Percentiles rank a stretch among this genome's conserved stretches.
Evolutionary conservation across 2,329 filamentous ascomycete genomes (phyloP).

Genomic region (Colletotrichum camelliae): DNA sequence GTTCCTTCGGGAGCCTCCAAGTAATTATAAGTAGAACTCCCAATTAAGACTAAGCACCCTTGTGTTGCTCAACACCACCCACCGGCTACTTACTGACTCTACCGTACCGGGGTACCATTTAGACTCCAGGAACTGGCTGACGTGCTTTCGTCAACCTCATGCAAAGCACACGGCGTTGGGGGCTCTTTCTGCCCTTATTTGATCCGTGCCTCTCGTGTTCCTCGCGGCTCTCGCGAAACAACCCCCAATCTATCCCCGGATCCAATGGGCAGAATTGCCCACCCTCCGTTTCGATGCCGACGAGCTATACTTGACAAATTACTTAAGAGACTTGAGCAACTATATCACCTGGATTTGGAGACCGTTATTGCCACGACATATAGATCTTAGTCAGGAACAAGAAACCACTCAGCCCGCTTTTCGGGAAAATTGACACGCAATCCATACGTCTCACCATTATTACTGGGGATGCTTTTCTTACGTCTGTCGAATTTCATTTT

Average conservation of each 20-base stretch:
- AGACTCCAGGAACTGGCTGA: neutral
- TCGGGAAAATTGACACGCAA: neutral
- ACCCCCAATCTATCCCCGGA: neutral
- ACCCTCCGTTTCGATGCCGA: neutral
- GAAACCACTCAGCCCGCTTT: neutral
- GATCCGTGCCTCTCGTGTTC: neutral
- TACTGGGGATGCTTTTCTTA: neutral
- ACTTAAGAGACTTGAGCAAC: neutral
- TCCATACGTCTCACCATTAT: neutral
- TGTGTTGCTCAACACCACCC: neutral
- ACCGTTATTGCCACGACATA: neutral
- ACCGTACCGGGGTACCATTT: neutral
- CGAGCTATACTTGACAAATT: neutral
- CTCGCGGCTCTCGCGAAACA: neutral
- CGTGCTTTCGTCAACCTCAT: neutral
- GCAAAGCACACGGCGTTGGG: neutral
- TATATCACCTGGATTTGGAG: neutral
- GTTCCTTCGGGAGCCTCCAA: fast-evolving
- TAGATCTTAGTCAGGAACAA: neutral
- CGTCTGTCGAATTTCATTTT: neutral
- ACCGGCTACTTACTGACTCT: neutral
- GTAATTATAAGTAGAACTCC: neutral
- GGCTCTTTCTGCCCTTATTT: neutral
- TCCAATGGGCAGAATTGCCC: neutral
- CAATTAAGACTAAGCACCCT: neutral